Evolutionary conservation across 2,329 filamentous ascomycete genomes (phyloP).

Genomic region (Sporothrix protearum): DNA sequence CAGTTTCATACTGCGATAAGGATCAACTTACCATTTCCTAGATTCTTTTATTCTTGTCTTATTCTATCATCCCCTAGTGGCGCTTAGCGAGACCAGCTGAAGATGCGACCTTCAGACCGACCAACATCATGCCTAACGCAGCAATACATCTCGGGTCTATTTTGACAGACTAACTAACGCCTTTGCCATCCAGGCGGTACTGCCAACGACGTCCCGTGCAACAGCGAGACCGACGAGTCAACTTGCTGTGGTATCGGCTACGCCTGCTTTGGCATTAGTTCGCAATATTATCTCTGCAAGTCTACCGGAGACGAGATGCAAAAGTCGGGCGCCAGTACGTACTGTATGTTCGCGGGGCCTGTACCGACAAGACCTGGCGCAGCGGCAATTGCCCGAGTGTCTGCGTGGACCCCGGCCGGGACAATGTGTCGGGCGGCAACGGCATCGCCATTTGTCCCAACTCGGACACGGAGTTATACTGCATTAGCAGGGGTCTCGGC

Average conservation of each 20-base stretch:
- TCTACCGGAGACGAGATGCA: constrained; percentile 31
- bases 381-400: constrained; percentile 36
- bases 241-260: constrained; percentile 39
- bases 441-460: constrained; percentile 27
- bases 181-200: constrained; percentile 25
- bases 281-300: constrained; percentile 33
- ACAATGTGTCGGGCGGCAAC: constrained; percentile 27
- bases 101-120: not conserved
- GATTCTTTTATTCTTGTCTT: no score
- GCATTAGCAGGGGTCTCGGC: constrained; percentile 28
- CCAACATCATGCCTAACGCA: not conserved
- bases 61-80: not conserved
- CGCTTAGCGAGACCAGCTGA: not conserved
- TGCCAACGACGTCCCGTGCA: constrained; percentile 35
- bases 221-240: constrained; percentile 31
- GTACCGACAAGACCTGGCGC: constrained; percentile 36
- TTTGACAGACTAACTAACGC: not conserved
- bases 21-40: no score
- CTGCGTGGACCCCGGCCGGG: constrained; percentile 32
- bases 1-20: no score
- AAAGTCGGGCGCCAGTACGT: constrained; percentile 29
- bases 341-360: constrained; percentile 36
- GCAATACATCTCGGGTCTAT: not conserved
- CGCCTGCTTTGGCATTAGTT: constrained; percentile 37
- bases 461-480: constrained; percentile 31